Percentiles rank a stretch among this genome's conserved stretches.
These are phyloP conservation scores for Quercus bicolor DNA, from an alignment of 306 rosid species.

Conservation along the genomic window DNA sequence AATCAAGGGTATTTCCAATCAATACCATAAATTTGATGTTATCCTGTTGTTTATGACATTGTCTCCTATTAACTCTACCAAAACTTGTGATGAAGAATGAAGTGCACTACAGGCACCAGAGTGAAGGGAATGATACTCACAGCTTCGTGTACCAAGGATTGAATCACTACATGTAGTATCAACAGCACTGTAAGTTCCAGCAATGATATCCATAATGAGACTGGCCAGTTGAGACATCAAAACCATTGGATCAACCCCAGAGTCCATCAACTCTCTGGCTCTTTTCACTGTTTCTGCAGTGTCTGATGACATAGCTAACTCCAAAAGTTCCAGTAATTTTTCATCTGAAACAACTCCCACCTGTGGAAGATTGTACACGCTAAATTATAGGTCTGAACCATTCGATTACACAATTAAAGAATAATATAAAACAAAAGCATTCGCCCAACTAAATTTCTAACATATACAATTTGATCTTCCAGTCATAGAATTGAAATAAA, in stretches of 20 bases:
- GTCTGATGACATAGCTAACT: conserved; percentile 91
- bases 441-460: neutral
- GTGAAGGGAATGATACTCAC: conserved; percentile 57
- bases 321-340: conserved; percentile 89
- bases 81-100: conserved; percentile 21
- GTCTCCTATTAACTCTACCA: neutral
- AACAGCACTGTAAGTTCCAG: conserved; percentile 70
- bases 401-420: conserved; percentile 1
- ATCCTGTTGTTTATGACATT: neutral
- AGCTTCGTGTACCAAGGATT: conserved; percentile 54
- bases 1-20: conserved; percentile 8
- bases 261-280: conserved; percentile 95
- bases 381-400: conserved; percentile 21
- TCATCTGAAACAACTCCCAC: conserved; percentile 97
- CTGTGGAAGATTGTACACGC: conserved; percentile 44
- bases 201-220: conserved; percentile 96
- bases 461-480: neutral
- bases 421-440: neutral
- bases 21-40: conserved; percentile 6
- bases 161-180: conserved; percentile 56
- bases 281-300: conserved; percentile 92
- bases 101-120: conserved; percentile 1
- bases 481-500: neutral
- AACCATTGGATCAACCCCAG: conserved; percentile 91
- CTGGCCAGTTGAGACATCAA: conserved; percentile 94